These are phyloP conservation scores for Rhodamnia argentea DNA, from an alignment of 345 rosid species.

Conservation along the genomic window DNA sequence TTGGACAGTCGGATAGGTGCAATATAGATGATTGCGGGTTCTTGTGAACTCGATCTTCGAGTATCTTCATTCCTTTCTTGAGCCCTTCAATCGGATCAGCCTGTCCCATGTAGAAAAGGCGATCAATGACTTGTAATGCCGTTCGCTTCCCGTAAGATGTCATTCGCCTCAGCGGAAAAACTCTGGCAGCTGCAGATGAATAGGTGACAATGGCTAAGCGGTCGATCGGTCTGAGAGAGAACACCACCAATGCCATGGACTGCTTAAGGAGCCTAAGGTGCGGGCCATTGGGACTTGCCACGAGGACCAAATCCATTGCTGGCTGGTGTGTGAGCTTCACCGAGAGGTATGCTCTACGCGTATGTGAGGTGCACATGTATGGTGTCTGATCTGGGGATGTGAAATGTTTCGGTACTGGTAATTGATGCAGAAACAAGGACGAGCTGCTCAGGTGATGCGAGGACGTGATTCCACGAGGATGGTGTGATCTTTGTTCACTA, in stretches of 20 bases:
- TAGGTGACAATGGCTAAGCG: constrained; percentile 78
- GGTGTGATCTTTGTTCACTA: constrained; percentile 8
- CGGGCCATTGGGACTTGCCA: constrained; percentile 73
- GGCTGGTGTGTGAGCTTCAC: constrained; percentile 45
- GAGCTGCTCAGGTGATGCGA: constrained; percentile 19
- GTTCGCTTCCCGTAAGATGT: constrained; percentile 65
- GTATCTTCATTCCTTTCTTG: constrained; percentile 62
- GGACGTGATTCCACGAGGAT: constrained; percentile 3
- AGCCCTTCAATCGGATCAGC: constrained; percentile 75
- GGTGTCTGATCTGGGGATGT: neutral
- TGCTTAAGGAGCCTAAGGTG: constrained; percentile 76
- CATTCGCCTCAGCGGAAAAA: constrained; percentile 80
- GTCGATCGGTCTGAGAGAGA: constrained; percentile 62
- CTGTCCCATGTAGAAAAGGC: constrained; percentile 71
- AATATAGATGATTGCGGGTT: constrained; percentile 51
- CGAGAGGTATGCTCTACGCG: constrained; percentile 37
- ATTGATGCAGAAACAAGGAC: constrained; percentile 18
- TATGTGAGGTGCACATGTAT: constrained; percentile 5
- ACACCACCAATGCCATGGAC: constrained; percentile 67
- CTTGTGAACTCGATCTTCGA: constrained; percentile 73
- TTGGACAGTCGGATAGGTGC: constrained; percentile 62
- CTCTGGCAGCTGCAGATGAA: constrained; percentile 69
- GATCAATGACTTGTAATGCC: constrained; percentile 72
- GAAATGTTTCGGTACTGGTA: neutral
- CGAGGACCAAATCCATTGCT: constrained; percentile 62